Percentiles rank a stretch among this genome's conserved stretches.
These are phyloP conservation scores for Suhomyces wounanorum DNA, from an alignment of 1,139 yeast genomes.

Conservation along the genomic window DNA sequence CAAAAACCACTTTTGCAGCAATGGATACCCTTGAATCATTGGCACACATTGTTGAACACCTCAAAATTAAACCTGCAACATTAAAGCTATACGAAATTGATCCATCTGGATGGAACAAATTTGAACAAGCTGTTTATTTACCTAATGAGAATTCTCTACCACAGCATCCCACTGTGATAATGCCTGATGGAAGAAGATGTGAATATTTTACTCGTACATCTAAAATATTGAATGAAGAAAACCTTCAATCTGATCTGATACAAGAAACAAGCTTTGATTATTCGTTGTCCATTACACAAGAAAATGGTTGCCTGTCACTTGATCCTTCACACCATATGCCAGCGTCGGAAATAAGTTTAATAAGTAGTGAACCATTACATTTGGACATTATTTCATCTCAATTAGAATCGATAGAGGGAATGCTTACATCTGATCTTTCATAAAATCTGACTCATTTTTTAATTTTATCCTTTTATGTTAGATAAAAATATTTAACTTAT, in stretches of 20 bases:
- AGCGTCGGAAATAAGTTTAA: neutral
- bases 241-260: neutral
- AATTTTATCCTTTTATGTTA: neutral
- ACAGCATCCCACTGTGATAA: slow-evolving; percentile 13
- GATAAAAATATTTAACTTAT: neutral
- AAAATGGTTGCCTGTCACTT: neutral
- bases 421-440: neutral
- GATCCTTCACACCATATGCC: neutral
- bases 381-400: neutral
- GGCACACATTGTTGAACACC: slow-evolving; percentile 22
- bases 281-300: neutral
- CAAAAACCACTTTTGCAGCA: slow-evolving; percentile 9
- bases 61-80: slow-evolving; percentile 21
- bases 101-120: slow-evolving; percentile 10
- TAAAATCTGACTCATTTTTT: neutral
- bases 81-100: slow-evolving; percentile 23
- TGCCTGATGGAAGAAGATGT: neutral
- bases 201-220: neutral
- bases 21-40: slow-evolving; percentile 27
- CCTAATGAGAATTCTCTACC: neutral
- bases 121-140: slow-evolving; percentile 8
- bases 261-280: neutral
- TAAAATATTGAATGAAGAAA: neutral
- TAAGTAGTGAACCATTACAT: neutral
- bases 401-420: neutral